Evolutionary conservation across 2,329 filamentous ascomycete species (phyloP), one percentile per base, ranked within the genome.

Genomic region (Pyrenochaeta sp.): DNA sequence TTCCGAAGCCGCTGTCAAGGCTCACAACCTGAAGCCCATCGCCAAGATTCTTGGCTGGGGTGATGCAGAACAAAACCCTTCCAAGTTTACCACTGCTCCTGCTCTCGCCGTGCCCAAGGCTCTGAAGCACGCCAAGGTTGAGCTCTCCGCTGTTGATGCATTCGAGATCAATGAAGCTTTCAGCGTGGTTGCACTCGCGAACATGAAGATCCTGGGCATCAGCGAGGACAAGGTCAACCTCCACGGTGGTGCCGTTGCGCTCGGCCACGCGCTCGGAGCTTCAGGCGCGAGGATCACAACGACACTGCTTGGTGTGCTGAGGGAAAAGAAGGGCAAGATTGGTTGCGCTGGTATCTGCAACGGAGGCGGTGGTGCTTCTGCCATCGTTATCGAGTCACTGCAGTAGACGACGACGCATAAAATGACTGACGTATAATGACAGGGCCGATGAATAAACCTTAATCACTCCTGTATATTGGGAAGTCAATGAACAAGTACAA

Each of bases 91-190:
- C 67, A 95, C 93, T 48, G 91, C 95, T 8, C 95, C 95, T 9
- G 87, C 95, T 22, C 87, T 98, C 55, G 95, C 95, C 66, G 96
- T 99, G 72, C 95, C 95, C 78, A 99, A 98, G 85, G 95, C 95
- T 57, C 87, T 99, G 75, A 93, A 94, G 85, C 94, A 99, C 81
- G 95, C 95, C 61, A 91, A 91, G 62, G 82, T 99, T 62, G 86
- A 88, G 56, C 85, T 89, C 68, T 87, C 90, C 64, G 85, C 91
- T 58, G 85, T 99, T 57, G 94, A 98, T 74, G 95, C 88, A 70
- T 99, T 95, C 79, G 95, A 99, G 85, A 97, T 99, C 85, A 99
- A 99, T 84, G 95, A 99, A 85, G 95, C 95, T 42, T 99, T 99
- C 85, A 95, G 91, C 63, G 95, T 97, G 49, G 95, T 99, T 64